Evolutionary conservation across 1,139 yeast species (phyloP).

Genomic region (Meyerozyma athensensis): DNA sequence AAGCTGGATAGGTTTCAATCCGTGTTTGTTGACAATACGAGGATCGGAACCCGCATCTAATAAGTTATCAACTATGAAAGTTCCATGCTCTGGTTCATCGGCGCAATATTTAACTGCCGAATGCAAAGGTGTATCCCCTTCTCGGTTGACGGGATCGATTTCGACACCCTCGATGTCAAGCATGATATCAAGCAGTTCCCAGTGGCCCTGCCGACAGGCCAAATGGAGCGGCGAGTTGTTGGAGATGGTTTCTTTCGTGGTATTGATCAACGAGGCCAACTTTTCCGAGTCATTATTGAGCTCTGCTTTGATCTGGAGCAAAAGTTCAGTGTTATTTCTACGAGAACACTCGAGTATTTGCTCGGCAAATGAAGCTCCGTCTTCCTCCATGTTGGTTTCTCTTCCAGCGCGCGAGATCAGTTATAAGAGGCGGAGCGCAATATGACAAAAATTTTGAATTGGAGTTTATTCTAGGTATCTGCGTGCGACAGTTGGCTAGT

Average conservation of each 20-base stretch:
- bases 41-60: conserved; percentile 94
- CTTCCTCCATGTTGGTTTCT: conserved; percentile 7
- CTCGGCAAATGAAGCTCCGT: conserved; percentile 75
- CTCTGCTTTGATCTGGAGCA: conserved; percentile 51
- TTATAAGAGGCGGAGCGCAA: too few species aligned
- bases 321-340: conserved; percentile 77
- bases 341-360: conserved; percentile 85
- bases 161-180: conserved; percentile 90
- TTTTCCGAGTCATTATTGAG: conserved; percentile 40
- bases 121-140: conserved; percentile 89
- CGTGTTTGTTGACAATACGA: conserved; percentile 35
- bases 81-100: conserved; percentile 83
- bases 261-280: conserved; percentile 62
- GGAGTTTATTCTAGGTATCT: too few species aligned
- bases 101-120: conserved; percentile 71
- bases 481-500: too few species aligned
- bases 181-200: conserved; percentile 78
- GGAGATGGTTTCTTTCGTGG: conserved; percentile 64
- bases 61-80: conserved; percentile 71
- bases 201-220: conserved; percentile 76
- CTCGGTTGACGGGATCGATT: conserved; percentile 73
- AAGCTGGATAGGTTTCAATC: conserved; percentile 72
- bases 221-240: conserved; percentile 83
- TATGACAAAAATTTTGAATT: too few species aligned
- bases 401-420: neutral